Base-by-base conservation (phyloP, 345 rosid genomes). In the Eutrema heterophyllum region DNA sequence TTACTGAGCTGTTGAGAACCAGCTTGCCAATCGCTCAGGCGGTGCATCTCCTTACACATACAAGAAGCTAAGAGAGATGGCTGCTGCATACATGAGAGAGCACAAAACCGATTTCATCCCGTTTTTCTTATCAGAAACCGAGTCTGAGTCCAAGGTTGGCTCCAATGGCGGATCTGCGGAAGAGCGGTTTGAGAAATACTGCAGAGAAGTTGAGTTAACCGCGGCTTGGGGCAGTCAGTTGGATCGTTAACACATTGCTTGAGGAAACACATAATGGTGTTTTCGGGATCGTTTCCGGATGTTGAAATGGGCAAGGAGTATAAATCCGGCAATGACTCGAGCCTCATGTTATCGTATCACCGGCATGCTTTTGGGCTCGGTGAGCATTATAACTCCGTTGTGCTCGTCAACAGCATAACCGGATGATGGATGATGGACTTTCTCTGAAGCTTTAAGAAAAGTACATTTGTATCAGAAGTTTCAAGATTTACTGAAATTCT, bases 1-100 rank as follows among this genome's bases (percentile, higher is more conserved):
- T 67, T 95, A 90, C 82, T 79, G 96, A 39, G 97, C 99, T 24
- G 92, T 95, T 18, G 97, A 95, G 60, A 83, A 87, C 73, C 99
- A 95, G 85, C 84, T 92, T 3, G 83, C 89, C 12, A 65, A 73
- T 65, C 80, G 67, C 36, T 83, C 91, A 9, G 86, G 89, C 33
- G 93, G 92, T 30, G 71, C 73, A 9, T 67, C 97, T 73, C 89
- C 92, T 33, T 82, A 83, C 67, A 76, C 81, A 9, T 91, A 76
- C 84, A 92, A 81, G 72, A 79, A 82, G 60, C 93, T 94, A 8
- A 83, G 96, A 55, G 83, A 85, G 77, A 76, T 91, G 97, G 96
- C 84, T 55, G 96, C 98, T 70, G 71, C 92, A 0, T 87, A 89
- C 76, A 88, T 91, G 97, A 85, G 97, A 75, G 78, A 81, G 36